A percentile compares a stretch with the other conserved stretches of the same genome.
Evolutionary conservation across 495 filamentous ascomycete genomes (phyloP).

Genomic region (Echria macrotheca): DNA sequence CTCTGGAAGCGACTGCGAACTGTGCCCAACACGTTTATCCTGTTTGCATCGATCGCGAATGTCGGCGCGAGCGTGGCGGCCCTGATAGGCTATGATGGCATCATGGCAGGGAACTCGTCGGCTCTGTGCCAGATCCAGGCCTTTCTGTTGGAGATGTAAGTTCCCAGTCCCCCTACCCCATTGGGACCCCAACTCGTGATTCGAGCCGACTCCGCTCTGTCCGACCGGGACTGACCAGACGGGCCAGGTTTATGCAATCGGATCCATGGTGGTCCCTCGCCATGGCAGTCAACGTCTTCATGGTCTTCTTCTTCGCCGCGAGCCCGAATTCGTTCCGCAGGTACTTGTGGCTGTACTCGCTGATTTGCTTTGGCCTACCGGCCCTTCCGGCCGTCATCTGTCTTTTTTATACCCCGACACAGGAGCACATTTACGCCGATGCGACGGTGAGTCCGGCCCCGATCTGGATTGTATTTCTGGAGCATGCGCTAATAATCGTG

Average conservation of each 20-base stretch:
- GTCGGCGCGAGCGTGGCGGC: slow-evolving; percentile 71
- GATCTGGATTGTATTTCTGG: not conserved
- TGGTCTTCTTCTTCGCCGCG: slow-evolving; percentile 74
- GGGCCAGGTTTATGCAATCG: slow-evolving; percentile 50
- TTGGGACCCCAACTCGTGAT: not conserved
- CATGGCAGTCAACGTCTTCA: slow-evolving; percentile 83
- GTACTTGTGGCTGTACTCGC: slow-evolving; percentile 63
- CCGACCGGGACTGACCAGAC: slow-evolving; percentile 3
- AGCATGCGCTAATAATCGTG: not conserved
- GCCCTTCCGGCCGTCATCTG: slow-evolving; percentile 63
- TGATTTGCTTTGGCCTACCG: slow-evolving; percentile 71
- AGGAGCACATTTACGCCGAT: slow-evolving; percentile 61
- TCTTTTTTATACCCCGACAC: slow-evolving; percentile 46
- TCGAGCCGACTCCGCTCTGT: not conserved
- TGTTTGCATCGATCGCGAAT: slow-evolving; percentile 81
- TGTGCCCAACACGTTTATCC: slow-evolving; percentile 75
- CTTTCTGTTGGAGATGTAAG: slow-evolving; percentile 61
- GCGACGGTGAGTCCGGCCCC: slow-evolving; percentile 46
- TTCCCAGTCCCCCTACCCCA: slow-evolving; percentile 24
- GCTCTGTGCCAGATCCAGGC: slow-evolving; percentile 69
- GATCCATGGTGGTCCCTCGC: slow-evolving; percentile 59
- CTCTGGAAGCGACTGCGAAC: slow-evolving; percentile 57
- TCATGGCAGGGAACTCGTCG: slow-evolving; percentile 46
- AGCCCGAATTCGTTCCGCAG: slow-evolving; percentile 57
- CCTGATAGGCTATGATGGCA: slow-evolving; percentile 56